These are phyloP conservation scores for Phaffia australis DNA, from an alignment of 768 basidiomycete species.

Conservation along the genomic window DNA sequence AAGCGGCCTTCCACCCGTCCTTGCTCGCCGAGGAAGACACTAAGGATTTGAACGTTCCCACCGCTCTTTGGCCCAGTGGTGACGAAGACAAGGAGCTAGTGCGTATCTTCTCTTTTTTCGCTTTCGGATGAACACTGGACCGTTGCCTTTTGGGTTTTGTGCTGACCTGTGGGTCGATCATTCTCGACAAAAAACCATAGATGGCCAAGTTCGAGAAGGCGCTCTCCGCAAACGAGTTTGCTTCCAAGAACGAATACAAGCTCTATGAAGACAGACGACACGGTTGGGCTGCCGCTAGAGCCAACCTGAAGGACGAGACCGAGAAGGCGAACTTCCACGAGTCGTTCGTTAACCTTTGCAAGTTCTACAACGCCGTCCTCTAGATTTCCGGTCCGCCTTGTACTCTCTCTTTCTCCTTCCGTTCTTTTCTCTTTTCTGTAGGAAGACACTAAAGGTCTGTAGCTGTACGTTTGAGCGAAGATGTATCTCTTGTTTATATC, in stretches of 20 bases:
- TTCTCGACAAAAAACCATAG: not conserved
- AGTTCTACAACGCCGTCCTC: constrained; percentile 10
- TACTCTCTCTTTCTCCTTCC: too few species aligned
- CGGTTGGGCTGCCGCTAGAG: constrained; percentile 23
- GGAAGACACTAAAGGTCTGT: too few species aligned
- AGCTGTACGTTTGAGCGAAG: too few species aligned
- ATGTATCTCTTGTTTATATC: too few species aligned
- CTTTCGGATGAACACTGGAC: not conserved
- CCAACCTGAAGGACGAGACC: constrained; percentile 10
- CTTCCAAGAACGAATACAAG: constrained; percentile 7
- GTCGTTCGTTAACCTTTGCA: not conserved
- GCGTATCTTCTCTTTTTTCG: not conserved
- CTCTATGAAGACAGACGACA: constrained; percentile 5
- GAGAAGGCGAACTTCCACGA: constrained; percentile 6
- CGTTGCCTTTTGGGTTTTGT: not conserved
- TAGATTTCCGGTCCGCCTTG: not conserved
- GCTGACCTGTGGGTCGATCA: too few species aligned
- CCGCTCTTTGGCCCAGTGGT: constrained; percentile 20
- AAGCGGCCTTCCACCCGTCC: constrained; percentile 21
- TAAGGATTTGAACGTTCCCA: constrained; percentile 13
- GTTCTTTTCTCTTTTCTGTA: too few species aligned
- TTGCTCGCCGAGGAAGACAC: constrained; percentile 20
- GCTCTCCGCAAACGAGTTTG: constrained; percentile 15
- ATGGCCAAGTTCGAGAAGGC: constrained; percentile 15
- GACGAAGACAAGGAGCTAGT: constrained; percentile 20